Base-by-base conservation (phyloP, 2,329 filamentous ascomycete species). In the Aspergillus sojae region DNA sequence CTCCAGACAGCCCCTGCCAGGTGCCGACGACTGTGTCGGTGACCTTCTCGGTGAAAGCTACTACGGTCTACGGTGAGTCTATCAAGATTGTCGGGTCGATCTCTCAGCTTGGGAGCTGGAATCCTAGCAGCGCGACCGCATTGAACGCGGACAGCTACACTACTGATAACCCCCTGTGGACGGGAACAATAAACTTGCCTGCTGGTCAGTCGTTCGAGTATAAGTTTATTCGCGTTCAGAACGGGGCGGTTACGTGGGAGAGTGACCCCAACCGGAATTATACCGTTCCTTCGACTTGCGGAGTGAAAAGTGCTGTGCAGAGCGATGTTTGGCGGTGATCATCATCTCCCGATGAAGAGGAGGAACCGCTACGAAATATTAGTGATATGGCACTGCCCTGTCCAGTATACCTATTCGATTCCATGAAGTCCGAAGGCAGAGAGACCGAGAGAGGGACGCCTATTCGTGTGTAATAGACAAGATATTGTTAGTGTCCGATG, bases 171-270 rank as follows among this genome's bases (percentile, higher is more conserved):
- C 86, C 85, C 1, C 69, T 91, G 10, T 93, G 91, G 91, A 82
- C 77, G 54, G 82, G 74, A 0, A 85, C 84, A 0, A 72, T 91
- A 36, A 79, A 77, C 2, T 77, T 93, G 14, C 75, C 80, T 1
- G 81, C 85, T 0, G 89, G 88, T 1, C 79, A 81, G 62, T 78
- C 75, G 7, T 80, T 92, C 55, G 72, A 87, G 78, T 92, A 91
- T 76, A 92, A 92, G 80, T 93, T 87, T 71, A 85, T 92, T 68
- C 84, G 85, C 30, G 81, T 89, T 48, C 81, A 81, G 63, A 83
- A 86, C 70, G 85, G 87, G 1, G 78, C 78, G 0, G 77, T 90
- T 12, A 80, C 76, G 7, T 92, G 90, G 89, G 90, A 92, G 79
- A 80, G 78, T 52, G 88, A 89, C 64, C 75, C 79, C 1, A 81